Base-by-base conservation (phyloP, 805 yeast species). In the Kurtzmaniella fragi region DNA sequence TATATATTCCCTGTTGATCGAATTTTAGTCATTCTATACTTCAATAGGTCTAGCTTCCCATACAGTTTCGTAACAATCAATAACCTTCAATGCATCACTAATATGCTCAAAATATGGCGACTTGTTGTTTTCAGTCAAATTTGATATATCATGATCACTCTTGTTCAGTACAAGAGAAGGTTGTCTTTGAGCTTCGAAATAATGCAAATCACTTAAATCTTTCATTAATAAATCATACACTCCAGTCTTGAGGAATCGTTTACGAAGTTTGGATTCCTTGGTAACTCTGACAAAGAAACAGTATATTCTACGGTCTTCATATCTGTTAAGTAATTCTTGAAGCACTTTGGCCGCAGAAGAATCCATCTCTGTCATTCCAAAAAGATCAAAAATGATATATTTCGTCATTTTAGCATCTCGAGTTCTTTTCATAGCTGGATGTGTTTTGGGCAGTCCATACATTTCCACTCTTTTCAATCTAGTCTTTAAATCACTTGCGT, bases 381-480 rank as follows among this genome's bases (percentile, higher is more conserved):
- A 53, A 17, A 68, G 45, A 41, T 68, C 73, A 47, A 68, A 67
- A 7, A 68, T 59, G 16, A 67, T 52, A 42, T 64, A 67, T 36
- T 62, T 57, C 3, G 71, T 66, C 72, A 67, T 62, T 4, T 64
- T 52, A 2, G 42, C 59, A 33, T 54, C 62, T 34, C 73, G 46
- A 39, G 55, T 56, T 35, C 67, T 34, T 43, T 58, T 64, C 46
- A 51, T 55, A 1, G 70, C 73, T 0, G 74, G 74, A 42, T 68
- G 74, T 0, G 71, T 70, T 38, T 52, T 59, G 2, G 71, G 59
- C 1, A 72, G 65, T 7, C 74, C 74, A 42, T 61, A 66, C 56
- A 64, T 49, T 41, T 68, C 74, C 10, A 68, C 64, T 31, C 74
- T 39, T 42, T 59, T 62, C 28, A 68, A 54, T 29, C 74, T 47